These are phyloP conservation scores for Pseudocercospora eumusae DNA, from an alignment of 2,329 filamentous ascomycete genomes.

Conservation along the genomic window DNA sequence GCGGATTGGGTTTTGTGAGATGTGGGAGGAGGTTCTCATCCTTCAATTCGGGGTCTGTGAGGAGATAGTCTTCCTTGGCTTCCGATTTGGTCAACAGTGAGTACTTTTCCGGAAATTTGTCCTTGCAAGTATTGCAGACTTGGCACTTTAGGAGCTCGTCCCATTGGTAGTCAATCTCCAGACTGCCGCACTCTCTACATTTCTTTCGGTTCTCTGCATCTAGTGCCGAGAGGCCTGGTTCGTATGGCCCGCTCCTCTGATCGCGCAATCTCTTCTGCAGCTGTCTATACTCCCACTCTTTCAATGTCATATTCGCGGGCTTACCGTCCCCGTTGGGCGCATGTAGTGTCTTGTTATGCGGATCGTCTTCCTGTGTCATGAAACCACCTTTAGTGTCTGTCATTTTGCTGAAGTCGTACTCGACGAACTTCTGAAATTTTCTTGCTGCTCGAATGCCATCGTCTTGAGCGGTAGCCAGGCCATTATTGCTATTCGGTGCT, in stretches of 20 bases:
- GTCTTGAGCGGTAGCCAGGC: conserved; percentile 43
- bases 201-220: conserved; percentile 61
- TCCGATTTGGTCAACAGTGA: conserved; percentile 95
- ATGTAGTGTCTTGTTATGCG: conserved; percentile 76
- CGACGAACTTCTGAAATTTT: conserved; percentile 92
- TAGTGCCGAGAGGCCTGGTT: conserved; percentile 80
- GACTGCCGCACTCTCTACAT: conserved; percentile 77
- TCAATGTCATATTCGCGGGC: conserved; percentile 83
- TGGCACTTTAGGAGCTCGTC: conserved; percentile 75
- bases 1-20: conserved; percentile 85
- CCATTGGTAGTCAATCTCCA: conserved; percentile 96
- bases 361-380: conserved; percentile 86
- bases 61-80: conserved; percentile 88
- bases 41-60: conserved; percentile 92
- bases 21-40: conserved; percentile 85
- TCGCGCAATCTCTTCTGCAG: conserved; percentile 70
- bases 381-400: conserved; percentile 97
- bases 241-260: conserved; percentile 77
- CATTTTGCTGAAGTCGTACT: conserved; percentile 98
- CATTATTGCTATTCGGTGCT: conserved; percentile 42
- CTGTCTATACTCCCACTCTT: conserved; percentile 87
- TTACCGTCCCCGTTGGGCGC: conserved; percentile 57
- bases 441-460: conserved; percentile 70
- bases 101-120: conserved; percentile 88
- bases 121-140: conserved; percentile 84